These are phyloP conservation scores for Simmondsia chinensis DNA, from an alignment of 148 eudicot genomes.

Conservation along the genomic window DNA sequence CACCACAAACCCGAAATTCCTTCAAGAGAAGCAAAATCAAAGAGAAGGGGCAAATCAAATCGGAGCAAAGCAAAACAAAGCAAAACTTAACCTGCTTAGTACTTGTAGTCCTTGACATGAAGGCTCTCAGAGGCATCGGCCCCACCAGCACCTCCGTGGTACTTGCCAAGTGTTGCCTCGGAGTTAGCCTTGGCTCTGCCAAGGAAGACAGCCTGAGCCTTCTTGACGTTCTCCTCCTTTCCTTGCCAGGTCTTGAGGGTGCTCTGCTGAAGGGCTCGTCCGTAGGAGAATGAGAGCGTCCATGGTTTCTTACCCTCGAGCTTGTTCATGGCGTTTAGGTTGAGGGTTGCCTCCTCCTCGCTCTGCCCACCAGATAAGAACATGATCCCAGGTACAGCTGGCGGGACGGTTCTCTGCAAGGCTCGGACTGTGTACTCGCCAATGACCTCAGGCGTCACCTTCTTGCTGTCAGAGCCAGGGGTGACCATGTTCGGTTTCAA, in stretches of 20 bases:
- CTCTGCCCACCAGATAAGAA: constrained; percentile 96
- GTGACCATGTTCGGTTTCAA: constrained; percentile 97
- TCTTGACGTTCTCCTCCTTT: constrained; percentile 63
- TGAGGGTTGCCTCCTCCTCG: constrained; percentile 85
- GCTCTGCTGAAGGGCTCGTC: constrained; percentile 91
- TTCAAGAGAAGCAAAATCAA: too few species aligned
- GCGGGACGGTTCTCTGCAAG: constrained; percentile 69
- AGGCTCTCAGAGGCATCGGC: constrained; percentile 74
- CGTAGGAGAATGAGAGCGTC: constrained; percentile 93
- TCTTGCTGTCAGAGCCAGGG: constrained; percentile 92
- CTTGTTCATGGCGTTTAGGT: constrained; percentile 94
- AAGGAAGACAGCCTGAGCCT: constrained; percentile 64
- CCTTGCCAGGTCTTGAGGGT: constrained; percentile 96
- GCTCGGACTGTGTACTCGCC: constrained; percentile 81
- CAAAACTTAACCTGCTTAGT: constrained; percentile 39
- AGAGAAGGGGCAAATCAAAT: too few species aligned
- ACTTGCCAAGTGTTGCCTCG: constrained; percentile 84
- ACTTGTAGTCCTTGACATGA: constrained; percentile 82
- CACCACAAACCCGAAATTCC: too few species aligned
- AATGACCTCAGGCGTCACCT: constrained; percentile 68
- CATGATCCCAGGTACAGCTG: constrained; percentile 96
- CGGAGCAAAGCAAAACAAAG: too few species aligned
- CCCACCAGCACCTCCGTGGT: constrained; percentile 82
- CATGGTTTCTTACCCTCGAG: constrained; percentile 64
- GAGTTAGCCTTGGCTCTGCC: constrained; percentile 82